Percentiles rank a stretch among this genome's conserved stretches.
phyloP scores from a whole-genome alignment of 2,329 filamentous ascomycete species.

The Exutisphaerella laricina region DNA sequence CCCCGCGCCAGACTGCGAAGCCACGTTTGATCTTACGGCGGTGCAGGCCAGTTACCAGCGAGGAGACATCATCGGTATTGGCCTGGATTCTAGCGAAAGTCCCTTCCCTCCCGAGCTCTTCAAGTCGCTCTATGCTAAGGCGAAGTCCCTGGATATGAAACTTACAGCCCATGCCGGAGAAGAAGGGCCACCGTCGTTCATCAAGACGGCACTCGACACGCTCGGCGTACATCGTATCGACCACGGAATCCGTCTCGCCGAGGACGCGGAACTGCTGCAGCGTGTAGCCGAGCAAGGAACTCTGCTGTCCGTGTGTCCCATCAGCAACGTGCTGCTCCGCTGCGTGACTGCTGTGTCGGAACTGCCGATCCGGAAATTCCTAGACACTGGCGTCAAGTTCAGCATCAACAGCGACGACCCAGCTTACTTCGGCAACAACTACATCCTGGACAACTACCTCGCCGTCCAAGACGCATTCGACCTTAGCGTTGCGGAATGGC shows the following conservation, averaged over 20 bases:
- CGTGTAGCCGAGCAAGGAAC: slow-evolving; percentile 53
- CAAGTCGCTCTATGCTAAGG: slow-evolving; percentile 55
- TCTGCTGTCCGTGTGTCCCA: slow-evolving; percentile 65
- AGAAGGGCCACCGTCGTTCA: slow-evolving; percentile 64
- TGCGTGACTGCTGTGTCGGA: slow-evolving; percentile 50
- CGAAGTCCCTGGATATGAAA: slow-evolving; percentile 48
- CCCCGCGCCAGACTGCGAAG: slow-evolving; percentile 52
- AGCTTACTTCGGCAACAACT: slow-evolving; percentile 65
- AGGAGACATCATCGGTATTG: slow-evolving; percentile 55
- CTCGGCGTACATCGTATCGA: slow-evolving; percentile 64
- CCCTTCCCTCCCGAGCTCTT: slow-evolving; percentile 50
- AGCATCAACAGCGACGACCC: slow-evolving; percentile 71
- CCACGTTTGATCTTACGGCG: slow-evolving; percentile 41
- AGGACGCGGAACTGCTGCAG: slow-evolving; percentile 55
- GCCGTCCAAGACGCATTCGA: slow-evolving; percentile 67
- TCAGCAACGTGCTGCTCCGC: slow-evolving; percentile 64
- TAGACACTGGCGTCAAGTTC: slow-evolving; percentile 60
- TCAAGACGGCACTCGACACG: slow-evolving; percentile 56
- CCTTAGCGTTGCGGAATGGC: slow-evolving; percentile 62
- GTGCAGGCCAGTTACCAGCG: slow-evolving; percentile 43
- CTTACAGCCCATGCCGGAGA: slow-evolving; percentile 73
- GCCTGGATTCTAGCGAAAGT: slow-evolving; percentile 58
- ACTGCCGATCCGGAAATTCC: slow-evolving; percentile 57
- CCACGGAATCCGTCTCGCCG: slow-evolving; percentile 62
- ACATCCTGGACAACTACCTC: slow-evolving; percentile 69